A percentile compares a stretch with the other conserved stretches of the same genome.
Conservation (phyloP, 164 flowering plant species). For the Aristolochia californica region DNA sequence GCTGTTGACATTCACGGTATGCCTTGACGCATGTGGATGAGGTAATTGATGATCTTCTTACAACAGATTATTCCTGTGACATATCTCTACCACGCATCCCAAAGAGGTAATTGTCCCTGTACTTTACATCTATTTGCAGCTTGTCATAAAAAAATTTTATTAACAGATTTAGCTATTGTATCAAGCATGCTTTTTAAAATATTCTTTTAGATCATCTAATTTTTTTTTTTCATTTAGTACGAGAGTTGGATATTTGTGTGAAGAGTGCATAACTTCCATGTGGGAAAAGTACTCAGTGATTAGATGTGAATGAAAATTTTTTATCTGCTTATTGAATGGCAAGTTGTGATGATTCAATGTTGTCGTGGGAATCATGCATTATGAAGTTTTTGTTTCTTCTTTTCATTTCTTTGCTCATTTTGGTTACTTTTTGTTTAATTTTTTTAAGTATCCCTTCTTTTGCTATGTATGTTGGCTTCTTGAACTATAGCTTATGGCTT, state of each 20-base stretch:
- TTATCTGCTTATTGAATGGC: too few species aligned
- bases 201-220: background rate
- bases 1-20: constrained; percentile 29
- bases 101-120: constrained; percentile 49
- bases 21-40: constrained; percentile 91
- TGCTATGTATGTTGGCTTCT: background rate
- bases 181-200: background rate
- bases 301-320: too few species aligned
- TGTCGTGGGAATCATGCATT: too few species aligned
- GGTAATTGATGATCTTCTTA: constrained; percentile 83
- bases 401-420: too few species aligned
- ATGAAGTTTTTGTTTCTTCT: too few species aligned
- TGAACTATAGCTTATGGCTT: background rate
- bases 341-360: too few species aligned
- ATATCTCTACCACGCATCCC: constrained; percentile 85
- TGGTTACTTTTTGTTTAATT: too few species aligned
- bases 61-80: constrained; percentile 88
- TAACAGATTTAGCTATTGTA: background rate
- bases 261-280: too few species aligned
- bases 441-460: too few species aligned
- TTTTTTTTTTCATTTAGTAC: too few species aligned
- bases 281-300: too few species aligned
- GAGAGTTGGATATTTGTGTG: too few species aligned
- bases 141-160: background rate
- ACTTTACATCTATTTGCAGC: background rate